Evolutionary conservation across 805 yeast species (phyloP).

Genomic region (Wickerhamomyces pijperi): DNA sequence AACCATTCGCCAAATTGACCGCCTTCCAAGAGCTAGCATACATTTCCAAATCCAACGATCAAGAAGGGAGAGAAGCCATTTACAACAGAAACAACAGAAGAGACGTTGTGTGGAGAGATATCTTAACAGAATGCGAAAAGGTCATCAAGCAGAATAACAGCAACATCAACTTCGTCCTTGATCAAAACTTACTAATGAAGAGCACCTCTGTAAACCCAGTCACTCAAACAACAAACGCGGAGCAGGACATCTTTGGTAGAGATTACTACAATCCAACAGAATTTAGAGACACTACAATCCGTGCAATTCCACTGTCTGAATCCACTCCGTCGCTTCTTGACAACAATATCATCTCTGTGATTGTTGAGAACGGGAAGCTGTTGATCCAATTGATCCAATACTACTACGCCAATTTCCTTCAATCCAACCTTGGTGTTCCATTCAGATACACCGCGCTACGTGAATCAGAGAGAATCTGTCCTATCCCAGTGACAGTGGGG

Average conservation of each 20-base stretch:
- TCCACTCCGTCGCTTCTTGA: slow-evolving; percentile 11
- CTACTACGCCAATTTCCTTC: slow-evolving; percentile 12
- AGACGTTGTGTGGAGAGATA: slow-evolving; percentile 43
- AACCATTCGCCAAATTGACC: slow-evolving; percentile 41
- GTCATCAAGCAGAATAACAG: slow-evolving; percentile 40
- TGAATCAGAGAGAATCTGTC: slow-evolving; percentile 50
- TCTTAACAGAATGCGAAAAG: slow-evolving; percentile 48
- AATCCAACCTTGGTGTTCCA: slow-evolving; percentile 19
- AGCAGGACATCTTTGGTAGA: slow-evolving; percentile 24
- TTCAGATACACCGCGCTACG: slow-evolving; percentile 17
- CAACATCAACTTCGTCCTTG: slow-evolving; percentile 21
- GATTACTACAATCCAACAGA: slow-evolving; percentile 16
- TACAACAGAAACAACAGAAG: slow-evolving; percentile 38
- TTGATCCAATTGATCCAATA: slow-evolving; percentile 2
- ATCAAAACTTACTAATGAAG: neutral
- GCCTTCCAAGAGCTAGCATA: slow-evolving; percentile 72
- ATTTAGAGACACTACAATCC: slow-evolving; percentile 7
- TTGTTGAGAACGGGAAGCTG: slow-evolving; percentile 5
- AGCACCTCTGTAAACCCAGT: slow-evolving; percentile 11
- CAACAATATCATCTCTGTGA: slow-evolving; percentile 7
- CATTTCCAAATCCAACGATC: slow-evolving; percentile 38
- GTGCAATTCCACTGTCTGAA: slow-evolving; percentile 3
- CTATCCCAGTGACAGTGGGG: slow-evolving; percentile 56
- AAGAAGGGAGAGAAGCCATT: slow-evolving; percentile 38
- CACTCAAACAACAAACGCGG: slow-evolving; percentile 1